Base-by-base conservation (phyloP, 2,329 filamentous ascomycete species). In the Orbilia oligospora region DNA sequence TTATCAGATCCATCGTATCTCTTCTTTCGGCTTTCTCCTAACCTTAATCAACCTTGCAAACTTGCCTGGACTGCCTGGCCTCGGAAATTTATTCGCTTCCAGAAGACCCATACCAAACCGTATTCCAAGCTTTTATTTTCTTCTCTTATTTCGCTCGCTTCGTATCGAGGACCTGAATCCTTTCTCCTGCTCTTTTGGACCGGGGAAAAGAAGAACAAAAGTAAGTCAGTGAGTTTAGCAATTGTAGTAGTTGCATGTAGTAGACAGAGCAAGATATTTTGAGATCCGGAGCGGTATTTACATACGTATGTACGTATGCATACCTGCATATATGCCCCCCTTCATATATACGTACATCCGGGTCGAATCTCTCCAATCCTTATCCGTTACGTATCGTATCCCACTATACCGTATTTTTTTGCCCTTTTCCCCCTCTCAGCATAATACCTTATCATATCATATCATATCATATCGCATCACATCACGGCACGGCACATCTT, bases 81-180 rank as follows among this genome's bases (percentile, higher is more conserved):
- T 75, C 63, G 72, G 58, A 61, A 65, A 66, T 76, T 71, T 65
- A 33, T 67, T 76, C 72, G 72, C 72, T 76, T 76, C 72, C 72
- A 76, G 72, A 71, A 46, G 56, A 61, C 56, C 56, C 53, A 58
- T 58, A 46, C 38, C 36, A 38, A 10, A 56, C 55, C 56, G 20
- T 27, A 44, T 41, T 16, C 36, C 56, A 49, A 71, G 30, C 38
- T 53, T 75, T 68, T 44, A 27, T 27, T 38, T 46, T 46, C n/a
- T n/a, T n/a, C n/a, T n/a, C n/a, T 9, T 41, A 48, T 38, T 41
- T 55, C 58, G 36, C 56, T 71, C 24, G 44, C 49, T 65, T 71
- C 72, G 72, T 76, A 18, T 76, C 66, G 72, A 70, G 49, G 46
- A 48, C 64, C 63, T 38, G 41, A 71, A 76, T 68, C 66, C 67